Conservation (phyloP, 1,139 yeast species). For the Debaryomyces psychrophilus region DNA sequence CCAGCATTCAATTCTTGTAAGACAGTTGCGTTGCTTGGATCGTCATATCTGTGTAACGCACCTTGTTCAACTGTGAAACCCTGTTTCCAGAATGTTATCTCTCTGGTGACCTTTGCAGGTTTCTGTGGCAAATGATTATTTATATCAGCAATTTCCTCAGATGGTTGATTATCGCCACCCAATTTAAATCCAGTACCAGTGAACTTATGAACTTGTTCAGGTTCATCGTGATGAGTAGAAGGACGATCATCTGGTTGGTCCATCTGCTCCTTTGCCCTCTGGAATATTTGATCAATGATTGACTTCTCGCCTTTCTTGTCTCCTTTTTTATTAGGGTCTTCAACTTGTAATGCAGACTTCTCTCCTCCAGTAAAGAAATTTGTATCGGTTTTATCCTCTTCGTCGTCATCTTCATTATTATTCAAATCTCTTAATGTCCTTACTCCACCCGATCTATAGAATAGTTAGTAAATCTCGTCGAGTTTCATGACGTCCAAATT, state of each 20-base stretch:
- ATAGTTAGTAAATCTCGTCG: conserved; percentile 1
- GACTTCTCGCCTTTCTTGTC: conserved; percentile 56
- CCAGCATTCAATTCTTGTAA: conserved; percentile 84
- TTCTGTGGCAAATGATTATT: conserved; percentile 32
- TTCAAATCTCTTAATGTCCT: conserved; percentile 58
- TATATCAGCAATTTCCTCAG: conserved; percentile 38
- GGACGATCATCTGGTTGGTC: conserved; percentile 49
- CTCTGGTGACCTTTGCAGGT: conserved; percentile 62
- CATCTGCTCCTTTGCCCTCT: conserved; percentile 48
- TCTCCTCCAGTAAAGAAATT: conserved; percentile 95
- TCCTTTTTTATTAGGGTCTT: conserved; percentile 71
- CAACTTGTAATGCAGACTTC: conserved; percentile 90
- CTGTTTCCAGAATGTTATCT: conserved; percentile 92
- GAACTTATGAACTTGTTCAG: conserved; percentile 34
- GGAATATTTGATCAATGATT: conserved; percentile 49
- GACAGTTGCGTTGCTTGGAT: conserved; percentile 78
- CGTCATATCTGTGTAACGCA: conserved; percentile 81
- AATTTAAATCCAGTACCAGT: conserved; percentile 80
- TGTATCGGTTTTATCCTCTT: conserved; percentile 67
- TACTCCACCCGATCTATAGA: conserved; percentile 29
- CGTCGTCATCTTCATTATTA: conserved; percentile 49
- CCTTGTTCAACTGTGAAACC: conserved; percentile 97
- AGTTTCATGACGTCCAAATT: neutral
- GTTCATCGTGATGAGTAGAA: conserved; percentile 30
- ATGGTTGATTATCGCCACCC: conserved; percentile 63